Conservation (phyloP, 2,329 filamentous ascomycete genomes). For the Alternaria conjuncta region DNA sequence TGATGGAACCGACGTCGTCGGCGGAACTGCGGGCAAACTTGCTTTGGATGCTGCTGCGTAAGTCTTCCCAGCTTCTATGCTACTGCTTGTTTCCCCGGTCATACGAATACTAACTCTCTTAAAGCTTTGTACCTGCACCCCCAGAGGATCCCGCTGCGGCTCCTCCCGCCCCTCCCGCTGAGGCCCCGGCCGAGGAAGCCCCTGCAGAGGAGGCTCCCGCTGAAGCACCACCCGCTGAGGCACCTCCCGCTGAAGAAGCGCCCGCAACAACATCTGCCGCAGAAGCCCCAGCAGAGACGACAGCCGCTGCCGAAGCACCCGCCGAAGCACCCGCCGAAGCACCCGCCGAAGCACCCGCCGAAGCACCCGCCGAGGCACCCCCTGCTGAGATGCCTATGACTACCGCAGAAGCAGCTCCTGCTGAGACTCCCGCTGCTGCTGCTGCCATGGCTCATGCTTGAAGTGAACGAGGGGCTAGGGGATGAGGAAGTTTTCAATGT, state of each 20-base stretch:
- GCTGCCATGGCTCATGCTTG: background rate
- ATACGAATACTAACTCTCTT: background rate
- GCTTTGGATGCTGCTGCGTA: constrained; percentile 34
- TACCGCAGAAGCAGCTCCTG: background rate
- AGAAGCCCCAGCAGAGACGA: background rate
- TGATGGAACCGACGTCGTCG: constrained; percentile 29
- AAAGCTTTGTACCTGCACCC: constrained; percentile 31
- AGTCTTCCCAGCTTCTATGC: background rate
- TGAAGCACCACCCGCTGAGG: background rate
- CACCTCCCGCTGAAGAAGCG: constrained; percentile 6
- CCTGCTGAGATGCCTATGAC: background rate
- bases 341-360: background rate
- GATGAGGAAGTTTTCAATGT: background rate
- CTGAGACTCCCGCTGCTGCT: background rate
- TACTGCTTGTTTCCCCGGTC: too few relatives aligned
- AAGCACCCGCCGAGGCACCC: background rate
- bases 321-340: background rate
- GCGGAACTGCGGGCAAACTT: constrained; percentile 30
- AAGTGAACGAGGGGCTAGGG: background rate
- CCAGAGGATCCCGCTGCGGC: constrained; percentile 24
- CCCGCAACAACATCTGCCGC: constrained; percentile 3
- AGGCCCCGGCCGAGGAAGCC: constrained; percentile 4
- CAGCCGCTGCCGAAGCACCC: background rate
- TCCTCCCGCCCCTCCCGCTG: constrained; percentile 14
- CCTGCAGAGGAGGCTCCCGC: constrained; percentile 3